Evolutionary conservation across 176 grass and related monocot genomes (phyloP), one percentile per base, ranked within the genome.

Genomic region (Aegilops tauschii): DNA sequence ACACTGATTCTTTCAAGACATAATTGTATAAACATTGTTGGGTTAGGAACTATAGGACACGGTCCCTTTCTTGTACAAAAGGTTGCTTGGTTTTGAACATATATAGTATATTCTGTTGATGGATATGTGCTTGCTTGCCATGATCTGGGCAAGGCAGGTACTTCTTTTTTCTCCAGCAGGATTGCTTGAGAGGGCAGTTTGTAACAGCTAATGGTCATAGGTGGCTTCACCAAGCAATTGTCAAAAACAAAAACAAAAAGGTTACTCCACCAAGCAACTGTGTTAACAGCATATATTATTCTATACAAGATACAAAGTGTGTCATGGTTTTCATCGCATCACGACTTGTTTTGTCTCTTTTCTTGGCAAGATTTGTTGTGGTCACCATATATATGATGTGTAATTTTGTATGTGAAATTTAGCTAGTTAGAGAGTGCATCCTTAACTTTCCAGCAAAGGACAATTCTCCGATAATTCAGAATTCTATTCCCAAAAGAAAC

Each of bases 41-140:
- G 0, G 9, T 59, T 73, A 42, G 69, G 36, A 44, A 39, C 18
- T 2, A 9, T 44, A 73, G 71, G n/a, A 28, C 3, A 76, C 45
- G 27, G 9, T 76, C 44, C 47, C 73, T 76, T 76, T 31, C 73
- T 76, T 76, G 73, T 76, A 76, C 73, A 76, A 76, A 76, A 54
- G 73, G 14, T 45, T 67, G 30, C 65, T 68, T 68, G 65, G 8
- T 34, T 68, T 34, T 34, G 14, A 34, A 68, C 30, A 18, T 68
- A 68, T 68, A 18, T 63, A 23, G 18, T 18, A 18, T 68, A 68
- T 16, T 68, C 6, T 9, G 16, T 8, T 34, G 30, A 34, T 18
- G 29, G 65, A 35, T 35, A 2, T 34, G 65, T 63, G 56, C 56
- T 66, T 68, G 64, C 30, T 68, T 68, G 65, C 8, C 30, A 16